Evolutionary conservation across 345 rosid genomes (phyloP).

Genomic region (Eucalyptus polybractea): DNA sequence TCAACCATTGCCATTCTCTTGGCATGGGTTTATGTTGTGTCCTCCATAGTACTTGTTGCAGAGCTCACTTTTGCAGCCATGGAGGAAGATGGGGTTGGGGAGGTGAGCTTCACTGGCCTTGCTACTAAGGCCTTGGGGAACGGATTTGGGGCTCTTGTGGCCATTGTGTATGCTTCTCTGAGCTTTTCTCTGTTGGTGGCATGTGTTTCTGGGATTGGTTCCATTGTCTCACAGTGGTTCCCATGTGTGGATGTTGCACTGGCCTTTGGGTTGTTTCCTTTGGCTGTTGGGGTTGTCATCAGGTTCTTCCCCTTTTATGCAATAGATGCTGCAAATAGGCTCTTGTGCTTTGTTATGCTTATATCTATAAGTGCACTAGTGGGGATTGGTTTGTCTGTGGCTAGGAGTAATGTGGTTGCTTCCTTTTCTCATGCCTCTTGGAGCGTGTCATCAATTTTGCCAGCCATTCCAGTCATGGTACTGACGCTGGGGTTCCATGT

Average conservation of each 20-base stretch:
- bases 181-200: conserved; percentile 81
- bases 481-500: conserved; percentile 90
- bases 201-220: conserved; percentile 86
- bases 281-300: conserved; percentile 34
- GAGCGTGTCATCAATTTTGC: conserved; percentile 49
- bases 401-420: conserved; percentile 49
- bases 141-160: conserved; percentile 58
- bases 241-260: conserved; percentile 50
- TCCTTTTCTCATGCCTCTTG: conserved; percentile 55
- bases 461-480: conserved; percentile 75
- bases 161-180: conserved; percentile 66
- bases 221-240: conserved; percentile 66
- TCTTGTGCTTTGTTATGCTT: conserved; percentile 61
- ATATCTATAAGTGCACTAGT: conserved; percentile 64
- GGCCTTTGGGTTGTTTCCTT: conserved; percentile 57
- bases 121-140: conserved; percentile 72
- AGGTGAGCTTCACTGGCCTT: conserved; percentile 83
- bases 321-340: conserved; percentile 53
- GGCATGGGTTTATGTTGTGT: conserved; percentile 79
- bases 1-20: conserved; percentile 50
- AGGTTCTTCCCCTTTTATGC: conserved; percentile 54
- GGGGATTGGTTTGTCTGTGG: conserved; percentile 57
- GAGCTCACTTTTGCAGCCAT: conserved; percentile 82
- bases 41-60: conserved; percentile 78
- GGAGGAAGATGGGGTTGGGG: conserved; percentile 68